Percentiles rank a stretch among this genome's conserved stretches.
These are phyloP conservation scores for Rhizodiscina lignyota DNA, from an alignment of 495 filamentous ascomycete species.

Conservation along the genomic window DNA sequence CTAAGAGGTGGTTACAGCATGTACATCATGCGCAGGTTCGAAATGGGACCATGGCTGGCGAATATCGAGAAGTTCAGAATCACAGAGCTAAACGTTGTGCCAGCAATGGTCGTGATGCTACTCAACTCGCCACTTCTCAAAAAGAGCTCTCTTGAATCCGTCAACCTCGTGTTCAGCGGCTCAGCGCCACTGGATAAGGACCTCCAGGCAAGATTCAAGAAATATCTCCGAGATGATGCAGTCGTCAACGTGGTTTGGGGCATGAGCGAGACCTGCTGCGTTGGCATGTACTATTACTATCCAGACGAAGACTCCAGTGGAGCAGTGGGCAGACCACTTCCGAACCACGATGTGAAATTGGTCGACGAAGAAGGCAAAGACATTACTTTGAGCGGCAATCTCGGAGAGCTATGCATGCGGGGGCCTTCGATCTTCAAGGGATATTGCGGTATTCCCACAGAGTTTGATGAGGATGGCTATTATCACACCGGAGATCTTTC, in stretches of 20 bases:
- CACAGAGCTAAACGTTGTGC: conserved; percentile 38
- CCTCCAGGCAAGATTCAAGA: conserved; percentile 25
- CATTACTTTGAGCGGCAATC: conserved; percentile 1
- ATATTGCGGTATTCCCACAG: conserved; percentile 2
- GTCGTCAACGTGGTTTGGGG: conserved; percentile 11
- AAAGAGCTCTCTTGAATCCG: conserved; percentile 27
- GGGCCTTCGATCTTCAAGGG: conserved; percentile 3
- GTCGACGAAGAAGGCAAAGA: conserved; percentile 10
- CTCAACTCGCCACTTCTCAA: conserved; percentile 27
- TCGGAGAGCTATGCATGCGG: conserved; percentile 4
- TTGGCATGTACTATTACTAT: conserved; percentile 6
- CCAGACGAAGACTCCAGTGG: conserved; percentile 14
- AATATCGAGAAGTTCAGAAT: conserved; percentile 33
- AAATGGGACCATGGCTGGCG: conserved; percentile 31
- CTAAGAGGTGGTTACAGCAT: conserved; percentile 29
- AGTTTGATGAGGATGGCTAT: not conserved
- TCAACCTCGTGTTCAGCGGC: conserved; percentile 27
- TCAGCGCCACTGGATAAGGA: conserved; percentile 36
- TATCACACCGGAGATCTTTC: not conserved
- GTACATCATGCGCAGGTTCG: conserved; percentile 46
- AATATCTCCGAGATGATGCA: conserved; percentile 3
- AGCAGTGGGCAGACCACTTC: conserved; percentile 13
- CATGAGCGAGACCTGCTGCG: conserved; percentile 8
- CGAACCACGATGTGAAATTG: conserved; percentile 11
- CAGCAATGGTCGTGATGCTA: conserved; percentile 37